A percentile compares a stretch with the other conserved stretches of the same genome.
Evolutionary conservation across 75 land plant genomes (phyloP).

Genomic region (Selaginella tamariscina): DNA sequence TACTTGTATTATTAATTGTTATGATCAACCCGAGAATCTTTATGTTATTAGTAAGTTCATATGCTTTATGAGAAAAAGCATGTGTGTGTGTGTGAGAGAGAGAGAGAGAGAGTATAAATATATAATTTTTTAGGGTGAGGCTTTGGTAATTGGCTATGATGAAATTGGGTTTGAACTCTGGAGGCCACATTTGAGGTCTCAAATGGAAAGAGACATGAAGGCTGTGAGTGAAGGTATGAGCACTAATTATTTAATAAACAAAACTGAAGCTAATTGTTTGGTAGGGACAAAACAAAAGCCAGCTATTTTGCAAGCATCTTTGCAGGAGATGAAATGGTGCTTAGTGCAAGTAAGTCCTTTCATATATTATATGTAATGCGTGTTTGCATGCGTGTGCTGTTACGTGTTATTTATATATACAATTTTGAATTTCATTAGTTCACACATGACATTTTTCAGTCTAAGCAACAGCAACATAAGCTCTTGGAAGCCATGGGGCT

Average conservation of each 20-base stretch:
- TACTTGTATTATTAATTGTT: slow-evolving; percentile 1
- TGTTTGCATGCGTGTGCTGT: too few species aligned
- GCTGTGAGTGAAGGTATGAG: slow-evolving; percentile 76
- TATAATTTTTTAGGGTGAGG: too few species aligned
- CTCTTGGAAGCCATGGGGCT: slow-evolving; percentile 78
- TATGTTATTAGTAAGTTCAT: slow-evolving; percentile 3
- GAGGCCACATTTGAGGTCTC: slow-evolving; percentile 83
- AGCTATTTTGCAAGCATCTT: slow-evolving; percentile 52
- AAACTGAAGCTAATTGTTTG: too few species aligned
- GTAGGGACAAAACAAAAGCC: slow-evolving; percentile 64
- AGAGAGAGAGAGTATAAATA: neutral
- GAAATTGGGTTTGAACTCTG: slow-evolving; percentile 95
- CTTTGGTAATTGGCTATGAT: too few species aligned
- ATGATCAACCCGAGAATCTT: neutral
- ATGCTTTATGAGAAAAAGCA: too few species aligned
- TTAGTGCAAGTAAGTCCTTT: slow-evolving; percentile 56
- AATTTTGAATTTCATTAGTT: too few species aligned
- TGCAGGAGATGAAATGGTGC: slow-evolving; percentile 86
- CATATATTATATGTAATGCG: too few species aligned
- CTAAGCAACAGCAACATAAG: slow-evolving; percentile 54
- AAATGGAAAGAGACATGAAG: slow-evolving; percentile 95
- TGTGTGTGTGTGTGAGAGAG: too few species aligned
- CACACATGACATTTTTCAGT: slow-evolving; percentile 33
- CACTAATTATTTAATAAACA: too few species aligned
- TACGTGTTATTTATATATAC: neutral